Conservation (phyloP, 176 grass and related monocot species). For the Dactylis glomerata region DNA sequence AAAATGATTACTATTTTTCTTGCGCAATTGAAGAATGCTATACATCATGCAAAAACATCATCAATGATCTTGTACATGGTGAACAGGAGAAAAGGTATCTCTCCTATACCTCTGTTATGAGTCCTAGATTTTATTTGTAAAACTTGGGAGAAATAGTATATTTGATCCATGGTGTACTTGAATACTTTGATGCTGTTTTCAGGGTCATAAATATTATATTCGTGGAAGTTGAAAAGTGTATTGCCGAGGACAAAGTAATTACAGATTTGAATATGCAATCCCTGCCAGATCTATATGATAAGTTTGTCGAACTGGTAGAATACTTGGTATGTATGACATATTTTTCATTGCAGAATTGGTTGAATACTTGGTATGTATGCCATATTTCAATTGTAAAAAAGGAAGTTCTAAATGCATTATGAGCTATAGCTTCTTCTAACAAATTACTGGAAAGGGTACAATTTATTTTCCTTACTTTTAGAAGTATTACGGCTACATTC, state of each 20-base stretch:
- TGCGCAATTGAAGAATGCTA: conserved; percentile 91
- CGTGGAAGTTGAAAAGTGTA: conserved; percentile 53
- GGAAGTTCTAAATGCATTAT: background rate
- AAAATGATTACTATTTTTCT: conserved; percentile 67
- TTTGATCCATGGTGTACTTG: conserved; percentile 10
- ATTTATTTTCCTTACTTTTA: conserved; percentile 6
- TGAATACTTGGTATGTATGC: conserved; percentile 55
- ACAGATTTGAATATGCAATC: conserved; percentile 58
- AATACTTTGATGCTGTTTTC: conserved; percentile 35
- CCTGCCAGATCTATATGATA: conserved; percentile 69
- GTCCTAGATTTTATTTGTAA: conserved; percentile 9
- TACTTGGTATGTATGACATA: conserved; percentile 63
- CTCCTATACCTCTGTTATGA: conserved; percentile 1
- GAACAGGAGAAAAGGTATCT: conserved; percentile 56
- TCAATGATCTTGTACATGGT: conserved; percentile 68
- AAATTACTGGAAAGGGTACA: background rate
- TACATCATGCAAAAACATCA: conserved; percentile 73
- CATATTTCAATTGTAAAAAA: background rate
- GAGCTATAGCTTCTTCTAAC: background rate
- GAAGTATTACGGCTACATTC: background rate
- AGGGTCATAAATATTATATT: conserved; percentile 83
- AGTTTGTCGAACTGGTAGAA: conserved; percentile 60
- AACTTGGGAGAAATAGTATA: conserved; percentile 19
- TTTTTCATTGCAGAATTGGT: conserved; percentile 41
- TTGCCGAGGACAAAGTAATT: conserved; percentile 49